These are phyloP conservation scores for Fusarium coicis DNA, from an alignment of 2,329 filamentous ascomycete species.

Conservation along the genomic window DNA sequence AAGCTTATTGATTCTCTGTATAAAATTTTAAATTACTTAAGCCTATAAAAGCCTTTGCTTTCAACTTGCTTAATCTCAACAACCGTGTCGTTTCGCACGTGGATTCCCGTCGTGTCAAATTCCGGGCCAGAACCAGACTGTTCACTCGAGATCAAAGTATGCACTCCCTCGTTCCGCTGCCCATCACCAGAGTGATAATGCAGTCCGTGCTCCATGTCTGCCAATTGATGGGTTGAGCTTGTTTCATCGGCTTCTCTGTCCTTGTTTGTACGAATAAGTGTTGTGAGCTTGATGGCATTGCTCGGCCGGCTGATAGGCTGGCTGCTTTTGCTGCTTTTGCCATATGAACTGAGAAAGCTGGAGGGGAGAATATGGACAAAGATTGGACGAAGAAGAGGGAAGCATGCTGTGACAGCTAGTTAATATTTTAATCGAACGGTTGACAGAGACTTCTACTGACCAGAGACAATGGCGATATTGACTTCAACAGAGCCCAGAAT, in stretches of 20 bases:
- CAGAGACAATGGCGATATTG: slow-evolving; percentile 37
- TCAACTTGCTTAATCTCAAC: slow-evolving; percentile 15
- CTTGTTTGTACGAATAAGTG: slow-evolving; percentile 8
- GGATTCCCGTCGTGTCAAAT: background rate
- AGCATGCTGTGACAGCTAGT: slow-evolving; percentile 19
- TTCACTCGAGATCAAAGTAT: slow-evolving; percentile 22
- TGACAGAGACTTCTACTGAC: background rate
- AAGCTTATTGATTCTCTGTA: background rate
- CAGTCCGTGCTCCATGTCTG: slow-evolving; percentile 17
- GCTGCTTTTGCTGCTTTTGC: slow-evolving; percentile 23
- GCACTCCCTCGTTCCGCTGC: background rate
- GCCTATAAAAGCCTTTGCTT: background rate
- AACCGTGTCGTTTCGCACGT: slow-evolving; percentile 23
- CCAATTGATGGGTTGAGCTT: slow-evolving; percentile 33
- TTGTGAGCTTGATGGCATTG: slow-evolving; percentile 22
- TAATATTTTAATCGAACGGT: fast-evolving
- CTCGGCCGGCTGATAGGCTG: slow-evolving; percentile 31
- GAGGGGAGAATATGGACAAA: slow-evolving; percentile 29
- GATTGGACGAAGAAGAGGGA: slow-evolving; percentile 35
- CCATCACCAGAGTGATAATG: background rate
- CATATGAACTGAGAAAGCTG: slow-evolving; percentile 27
- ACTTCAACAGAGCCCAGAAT: slow-evolving; percentile 32
- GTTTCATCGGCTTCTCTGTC: slow-evolving; percentile 18
- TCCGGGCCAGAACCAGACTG: background rate
- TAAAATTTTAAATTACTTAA: background rate